Evolutionary conservation across 192 early-diverging fungal genomes (phyloP), one percentile per base, ranked within the genome.

Genomic region (Coemansia sp.): DNA sequence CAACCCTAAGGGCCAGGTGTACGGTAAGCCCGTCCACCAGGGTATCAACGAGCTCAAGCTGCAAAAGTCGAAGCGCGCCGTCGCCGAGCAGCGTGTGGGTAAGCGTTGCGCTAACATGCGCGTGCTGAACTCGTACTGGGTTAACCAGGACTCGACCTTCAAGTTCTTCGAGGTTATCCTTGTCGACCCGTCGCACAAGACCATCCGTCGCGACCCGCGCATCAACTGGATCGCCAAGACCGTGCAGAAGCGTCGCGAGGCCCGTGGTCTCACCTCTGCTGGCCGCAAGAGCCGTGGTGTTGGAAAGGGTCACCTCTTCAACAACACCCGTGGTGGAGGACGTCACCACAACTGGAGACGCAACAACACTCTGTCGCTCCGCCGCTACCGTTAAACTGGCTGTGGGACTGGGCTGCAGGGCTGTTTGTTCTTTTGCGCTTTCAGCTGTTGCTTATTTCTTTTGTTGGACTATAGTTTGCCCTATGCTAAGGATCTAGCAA

Each of bases 111-210:
- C 84, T 64, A 97, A 97, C 89, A 86, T 99, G 81, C 93, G 97
- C 67, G 95, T 99, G 60, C 85, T 99, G 63, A 99, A 96, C 93
- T 96, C 93, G 58, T 99, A 99, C 92, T 99, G 97, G 97, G 90
- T 99, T 63, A 99, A 99, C 90, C 88, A 94, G 88, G 97, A 98
- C 84, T 84, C 97, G 58, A 94, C 94, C 77, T 99, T 92, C 92
- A 99, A 99, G 89, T 99, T 90, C 89, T 97, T 84, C 84, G 97
- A 99, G 84, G 93, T 99, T 75, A 97, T 99, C 82, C 88, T 94
- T 60, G 95, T 97, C 66, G 97, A 99, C 83, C 95, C 95, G 65
- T 74, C 81, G 64, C 97, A 99, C 93, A 94, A 95, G 88, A 93
- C 90, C 67, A 98, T 99, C 86, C 93, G 97, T 68, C 92, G 93